Evolutionary conservation across 495 filamentous ascomycete species (phyloP), one percentile per base, ranked within the genome.

Genomic region (Aspergillus steynii): DNA sequence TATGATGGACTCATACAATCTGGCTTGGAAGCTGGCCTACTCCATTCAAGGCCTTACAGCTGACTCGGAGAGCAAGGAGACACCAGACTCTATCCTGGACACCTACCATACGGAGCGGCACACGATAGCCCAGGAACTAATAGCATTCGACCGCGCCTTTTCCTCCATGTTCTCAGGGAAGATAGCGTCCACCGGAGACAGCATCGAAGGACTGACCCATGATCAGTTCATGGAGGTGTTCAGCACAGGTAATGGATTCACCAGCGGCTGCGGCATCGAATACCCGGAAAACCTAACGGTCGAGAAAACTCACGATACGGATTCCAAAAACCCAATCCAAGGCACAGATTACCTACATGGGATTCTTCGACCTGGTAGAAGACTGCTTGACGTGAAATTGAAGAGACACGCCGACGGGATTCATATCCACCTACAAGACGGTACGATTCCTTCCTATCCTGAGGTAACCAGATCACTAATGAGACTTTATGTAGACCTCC

Each of bases 21-120:
- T 96, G 4, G 90, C 86, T 4, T 96, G 92, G 92, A 96, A 95
- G 72, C 82, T 96, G 27, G 85, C 86, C 58, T 82, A 86, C 32
- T 86, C 90, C 28, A 83, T 92, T 60, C 78, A 82, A 37, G 88
- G 88, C 9, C 80, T 88, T 32, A 84, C 84, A 0, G 71, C 73
- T 0, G 55, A 56, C 31, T 50, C 50, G 2, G 12, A 29, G 31
- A 9, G 9, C 4, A n/a, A 51, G 29, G 82, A 77, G 20, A 75
- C 83, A 48, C 66, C 78, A 0, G 74, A 81, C 29, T 78, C 77
- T 0, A 77, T 93, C 26, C 77, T 94, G 3, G 76, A 77, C 29
- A 92, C 90, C 3, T 94, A 94, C 74, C 80, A 89, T 65, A 72
- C 76, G 0, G 90, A 93, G 65, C 82, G 90, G 4, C 82, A 85